A percentile compares a stretch with the other conserved stretches of the same genome.
Evolutionary conservation across 306 rosid genomes (phyloP).

Genomic region (Morella rubra): DNA sequence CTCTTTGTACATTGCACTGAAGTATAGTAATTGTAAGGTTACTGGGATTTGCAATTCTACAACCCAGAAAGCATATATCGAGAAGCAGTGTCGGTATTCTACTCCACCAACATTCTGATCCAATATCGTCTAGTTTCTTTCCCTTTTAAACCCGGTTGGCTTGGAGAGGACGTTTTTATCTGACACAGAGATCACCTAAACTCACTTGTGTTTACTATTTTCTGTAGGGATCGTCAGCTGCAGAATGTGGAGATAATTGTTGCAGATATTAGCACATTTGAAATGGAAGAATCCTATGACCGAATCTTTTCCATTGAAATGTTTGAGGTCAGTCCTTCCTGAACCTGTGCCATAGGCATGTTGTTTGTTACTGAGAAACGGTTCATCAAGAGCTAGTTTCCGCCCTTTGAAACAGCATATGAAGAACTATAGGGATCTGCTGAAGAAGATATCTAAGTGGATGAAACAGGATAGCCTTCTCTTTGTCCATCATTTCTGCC

Average conservation of each 20-base stretch:
- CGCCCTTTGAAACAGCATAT: slow-evolving; percentile 59
- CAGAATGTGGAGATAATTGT: slow-evolving; percentile 70
- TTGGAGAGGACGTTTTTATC: too few species aligned
- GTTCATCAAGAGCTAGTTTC: slow-evolving; percentile 13
- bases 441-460: slow-evolving; percentile 86
- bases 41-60: slow-evolving; percentile 88
- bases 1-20: slow-evolving; percentile 65
- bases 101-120: background rate
- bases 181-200: slow-evolving; percentile 10
- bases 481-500: slow-evolving; percentile 82
- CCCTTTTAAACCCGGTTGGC: background rate
- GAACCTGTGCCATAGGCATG: background rate
- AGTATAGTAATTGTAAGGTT: slow-evolving; percentile 63
- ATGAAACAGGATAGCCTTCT: slow-evolving; percentile 76
- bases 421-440: slow-evolving; percentile 90
- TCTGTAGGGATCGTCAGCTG: slow-evolving; percentile 61
- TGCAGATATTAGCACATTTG: slow-evolving; percentile 71
- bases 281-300: slow-evolving; percentile 83
- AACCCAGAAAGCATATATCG: slow-evolving; percentile 73
- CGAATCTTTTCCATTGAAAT: slow-evolving; percentile 80
- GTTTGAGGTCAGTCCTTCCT: slow-evolving; percentile 68
- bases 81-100: slow-evolving; percentile 57
- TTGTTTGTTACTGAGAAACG: background rate
- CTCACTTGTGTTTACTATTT: background rate
- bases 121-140: background rate